phyloP scores from a whole-genome alignment of 2,329 filamentous ascomycete genomes.

The Cladophialophora chaetospira region DNA sequence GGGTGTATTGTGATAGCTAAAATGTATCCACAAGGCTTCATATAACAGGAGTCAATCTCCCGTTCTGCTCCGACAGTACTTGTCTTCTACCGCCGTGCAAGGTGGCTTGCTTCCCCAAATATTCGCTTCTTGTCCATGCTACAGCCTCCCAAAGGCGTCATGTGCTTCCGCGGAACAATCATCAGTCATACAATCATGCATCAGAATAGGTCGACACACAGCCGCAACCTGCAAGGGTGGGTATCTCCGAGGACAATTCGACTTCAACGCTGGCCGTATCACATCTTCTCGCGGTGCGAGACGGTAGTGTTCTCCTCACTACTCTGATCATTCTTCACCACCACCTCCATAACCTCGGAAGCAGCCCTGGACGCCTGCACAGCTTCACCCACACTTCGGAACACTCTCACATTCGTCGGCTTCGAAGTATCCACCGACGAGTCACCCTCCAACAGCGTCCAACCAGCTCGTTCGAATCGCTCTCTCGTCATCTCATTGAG shows the following conservation, averaged over 20 bases:
- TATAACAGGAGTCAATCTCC: constrained; percentile 6
- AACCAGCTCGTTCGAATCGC: constrained; percentile 41
- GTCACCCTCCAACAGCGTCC: constrained; percentile 32
- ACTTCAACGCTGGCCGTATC: not conserved
- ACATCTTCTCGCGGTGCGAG: constrained; percentile 25
- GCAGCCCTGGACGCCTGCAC: constrained; percentile 18
- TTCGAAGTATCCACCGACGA: constrained; percentile 7
- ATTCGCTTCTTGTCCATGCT: not conserved
- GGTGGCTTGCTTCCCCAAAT: not conserved
- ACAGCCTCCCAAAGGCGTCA: not conserved
- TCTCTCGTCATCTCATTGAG: constrained; percentile 46
- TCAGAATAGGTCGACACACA: not conserved
- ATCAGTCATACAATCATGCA: constrained; percentile 14
- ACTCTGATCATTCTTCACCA: constrained; percentile 21
- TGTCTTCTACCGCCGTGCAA: not conserved
- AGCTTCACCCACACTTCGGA: constrained; percentile 26
- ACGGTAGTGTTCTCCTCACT: constrained; percentile 23
- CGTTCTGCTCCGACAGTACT: not conserved
- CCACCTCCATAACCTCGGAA: constrained; percentile 23
- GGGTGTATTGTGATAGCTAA: constrained; percentile 12
- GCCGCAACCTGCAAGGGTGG: no score
- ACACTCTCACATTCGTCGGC: constrained; percentile 18
- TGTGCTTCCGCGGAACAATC: not conserved
- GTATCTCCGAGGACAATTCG: not conserved
- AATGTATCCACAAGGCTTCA: constrained; percentile 3